Evolutionary conservation across 2,329 filamentous ascomycete genomes (phyloP).

Genomic region (Sclerotinia nivalis): DNA sequence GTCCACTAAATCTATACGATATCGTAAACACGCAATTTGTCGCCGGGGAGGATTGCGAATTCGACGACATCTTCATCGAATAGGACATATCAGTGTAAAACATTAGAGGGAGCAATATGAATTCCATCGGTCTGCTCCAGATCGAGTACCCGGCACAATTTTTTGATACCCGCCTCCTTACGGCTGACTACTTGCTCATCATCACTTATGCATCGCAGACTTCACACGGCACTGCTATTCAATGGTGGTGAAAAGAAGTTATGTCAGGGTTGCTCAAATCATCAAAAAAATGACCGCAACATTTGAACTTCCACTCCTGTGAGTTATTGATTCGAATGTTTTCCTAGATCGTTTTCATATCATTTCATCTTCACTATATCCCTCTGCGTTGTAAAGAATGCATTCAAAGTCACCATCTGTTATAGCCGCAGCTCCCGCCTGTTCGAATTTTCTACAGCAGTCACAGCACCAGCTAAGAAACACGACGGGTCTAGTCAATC

Average conservation of each 20-base stretch:
- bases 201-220: background rate
- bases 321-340: background rate
- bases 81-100: background rate
- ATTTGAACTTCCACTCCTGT: background rate
- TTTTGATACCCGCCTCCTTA: too few relatives aligned
- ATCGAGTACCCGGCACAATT: background rate
- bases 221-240: background rate
- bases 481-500: background rate
- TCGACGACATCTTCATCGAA: background rate
- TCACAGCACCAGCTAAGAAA: background rate
- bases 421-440: background rate
- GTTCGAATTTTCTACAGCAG: background rate
- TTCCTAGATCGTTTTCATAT: background rate
- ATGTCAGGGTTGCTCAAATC: too few relatives aligned
- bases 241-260: background rate
- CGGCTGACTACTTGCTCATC: background rate
- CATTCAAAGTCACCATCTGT: background rate
- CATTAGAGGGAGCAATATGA: background rate
- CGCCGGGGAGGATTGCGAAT: background rate
- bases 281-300: background rate
- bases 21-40: background rate
- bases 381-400: background rate
- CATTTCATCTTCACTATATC: background rate
- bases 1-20: background rate
- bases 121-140: background rate